Percentiles rank a stretch among this genome's conserved stretches.
Conservation (phyloP, 1,284 basidiomycete genomes). For the Boletus mariae region DNA sequence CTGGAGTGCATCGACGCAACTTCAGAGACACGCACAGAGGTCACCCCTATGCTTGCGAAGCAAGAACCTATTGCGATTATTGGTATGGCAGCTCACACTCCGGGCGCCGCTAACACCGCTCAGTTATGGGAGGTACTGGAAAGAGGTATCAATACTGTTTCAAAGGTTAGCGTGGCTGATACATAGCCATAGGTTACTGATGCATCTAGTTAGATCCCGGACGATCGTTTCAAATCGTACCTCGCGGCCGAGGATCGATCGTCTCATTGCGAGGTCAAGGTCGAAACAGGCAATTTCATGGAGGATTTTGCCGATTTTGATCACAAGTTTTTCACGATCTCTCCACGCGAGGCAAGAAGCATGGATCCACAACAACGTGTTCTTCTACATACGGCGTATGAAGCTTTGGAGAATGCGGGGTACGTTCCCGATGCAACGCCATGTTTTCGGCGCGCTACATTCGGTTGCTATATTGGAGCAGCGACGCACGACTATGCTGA, state of each 20-base stretch:
- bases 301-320: constrained; percentile 58
- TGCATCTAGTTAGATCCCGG: constrained; percentile 47
- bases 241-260: constrained; percentile 21
- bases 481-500: constrained; percentile 68
- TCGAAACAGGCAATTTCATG: constrained; percentile 62
- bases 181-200: constrained; percentile 2
- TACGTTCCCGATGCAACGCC: constrained; percentile 58
- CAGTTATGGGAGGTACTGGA: constrained; percentile 59
- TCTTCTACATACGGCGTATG: constrained; percentile 59
- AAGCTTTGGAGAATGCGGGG: constrained; percentile 66
- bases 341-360: constrained; percentile 64
- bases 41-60: constrained; percentile 11
- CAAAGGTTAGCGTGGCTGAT: constrained; percentile 42
- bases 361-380: constrained; percentile 77
- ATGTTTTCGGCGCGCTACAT: constrained; percentile 47
- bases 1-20: constrained; percentile 33
- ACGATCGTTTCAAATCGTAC: constrained; percentile 53
- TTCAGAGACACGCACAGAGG: constrained; percentile 8
- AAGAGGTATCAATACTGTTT: constrained; percentile 53
- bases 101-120: constrained; percentile 46
- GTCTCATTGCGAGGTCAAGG: constrained; percentile 42
- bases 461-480: constrained; percentile 65
- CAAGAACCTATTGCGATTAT: constrained; percentile 64
- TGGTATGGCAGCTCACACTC: constrained; percentile 66
- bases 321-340: constrained; percentile 66